Percentiles rank a stretch among this genome's conserved stretches.
These are phyloP conservation scores for Marasmius oreades DNA, from an alignment of 1,284 basidiomycete genomes.

Conservation along the genomic window DNA sequence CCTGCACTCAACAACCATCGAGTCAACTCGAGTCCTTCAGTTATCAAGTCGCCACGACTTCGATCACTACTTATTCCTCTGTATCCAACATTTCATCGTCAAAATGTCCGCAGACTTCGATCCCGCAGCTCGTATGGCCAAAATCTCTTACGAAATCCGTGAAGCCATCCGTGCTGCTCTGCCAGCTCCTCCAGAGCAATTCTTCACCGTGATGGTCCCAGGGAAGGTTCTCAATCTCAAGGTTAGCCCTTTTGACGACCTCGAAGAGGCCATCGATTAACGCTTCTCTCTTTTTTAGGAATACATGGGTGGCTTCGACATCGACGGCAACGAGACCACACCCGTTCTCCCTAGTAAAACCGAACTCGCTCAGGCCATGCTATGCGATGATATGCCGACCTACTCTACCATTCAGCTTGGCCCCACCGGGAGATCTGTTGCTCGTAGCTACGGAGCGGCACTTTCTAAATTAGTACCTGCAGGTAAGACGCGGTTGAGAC, in stretches of 20 bases:
- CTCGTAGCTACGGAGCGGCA: not conserved
- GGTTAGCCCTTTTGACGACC: not conserved
- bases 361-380: not conserved
- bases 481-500: not conserved
- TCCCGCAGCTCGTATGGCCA: not conserved
- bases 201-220: not conserved
- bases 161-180: not conserved
- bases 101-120: not conserved
- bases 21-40: too few relatives aligned
- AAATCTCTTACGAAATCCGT: not conserved
- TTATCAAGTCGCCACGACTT: too few relatives aligned
- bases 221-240: conserved; percentile 1
- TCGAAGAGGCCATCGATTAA: not conserved
- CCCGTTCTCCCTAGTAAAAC: not conserved
- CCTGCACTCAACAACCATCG: too few relatives aligned
- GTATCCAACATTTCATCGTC: not conserved
- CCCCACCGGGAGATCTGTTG: not conserved
- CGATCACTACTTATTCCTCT: too few relatives aligned
- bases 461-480: not conserved
- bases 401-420: not conserved
- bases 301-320: not conserved
- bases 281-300: not conserved
- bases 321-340: not conserved
- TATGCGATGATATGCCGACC: conserved; percentile 1
- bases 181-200: not conserved